A percentile compares a stretch with the other conserved stretches of the same genome.
Conservation (phyloP, 805 yeast species). For the Kodamaea fukazawae region DNA sequence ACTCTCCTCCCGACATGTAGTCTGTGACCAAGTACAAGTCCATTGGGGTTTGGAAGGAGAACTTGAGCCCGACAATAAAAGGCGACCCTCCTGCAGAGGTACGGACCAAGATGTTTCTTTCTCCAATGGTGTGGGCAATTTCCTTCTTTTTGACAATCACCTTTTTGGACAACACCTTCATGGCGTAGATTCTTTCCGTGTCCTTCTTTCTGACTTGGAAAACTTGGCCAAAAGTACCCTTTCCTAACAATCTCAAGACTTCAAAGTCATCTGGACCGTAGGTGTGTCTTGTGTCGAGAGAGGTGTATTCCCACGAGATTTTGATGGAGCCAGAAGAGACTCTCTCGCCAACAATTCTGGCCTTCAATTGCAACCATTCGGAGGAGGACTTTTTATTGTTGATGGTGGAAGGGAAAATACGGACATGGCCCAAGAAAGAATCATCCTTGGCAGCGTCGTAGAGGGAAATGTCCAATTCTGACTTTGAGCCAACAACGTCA, state of each 20-base stretch:
- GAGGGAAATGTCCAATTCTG: conserved; percentile 85
- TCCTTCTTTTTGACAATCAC: conserved; percentile 96
- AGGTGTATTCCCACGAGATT: conserved; percentile 67
- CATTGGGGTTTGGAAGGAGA: conserved; percentile 91
- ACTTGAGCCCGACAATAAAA: conserved; percentile 94
- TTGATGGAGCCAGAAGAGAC: conserved; percentile 74
- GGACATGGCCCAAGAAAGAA: conserved; percentile 80
- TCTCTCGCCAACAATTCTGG: conserved; percentile 72
- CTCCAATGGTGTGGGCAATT: conserved; percentile 97
- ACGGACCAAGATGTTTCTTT: conserved; percentile 88
- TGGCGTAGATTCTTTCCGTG: conserved; percentile 88
- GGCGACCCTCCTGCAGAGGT: conserved; percentile 86
- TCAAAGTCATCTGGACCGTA: conserved; percentile 95
- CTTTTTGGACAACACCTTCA: conserved; percentile 93
- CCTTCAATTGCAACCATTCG: conserved; percentile 71
- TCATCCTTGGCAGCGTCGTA: conserved; percentile 85
- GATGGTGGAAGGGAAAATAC: conserved; percentile 60
- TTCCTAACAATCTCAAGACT: conserved; percentile 84
- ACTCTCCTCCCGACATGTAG: conserved; percentile 97
- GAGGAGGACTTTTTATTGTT: conserved; percentile 45
- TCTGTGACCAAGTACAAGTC: conserved; percentile 94
- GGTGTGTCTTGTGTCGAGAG: conserved; percentile 64
- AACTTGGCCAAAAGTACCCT: conserved; percentile 97
- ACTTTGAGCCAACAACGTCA: conserved; percentile 81
- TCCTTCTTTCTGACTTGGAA: conserved; percentile 92